phyloP scores from a whole-genome alignment of 2,329 filamentous ascomycete genomes.

The Claviceps sp. region DNA sequence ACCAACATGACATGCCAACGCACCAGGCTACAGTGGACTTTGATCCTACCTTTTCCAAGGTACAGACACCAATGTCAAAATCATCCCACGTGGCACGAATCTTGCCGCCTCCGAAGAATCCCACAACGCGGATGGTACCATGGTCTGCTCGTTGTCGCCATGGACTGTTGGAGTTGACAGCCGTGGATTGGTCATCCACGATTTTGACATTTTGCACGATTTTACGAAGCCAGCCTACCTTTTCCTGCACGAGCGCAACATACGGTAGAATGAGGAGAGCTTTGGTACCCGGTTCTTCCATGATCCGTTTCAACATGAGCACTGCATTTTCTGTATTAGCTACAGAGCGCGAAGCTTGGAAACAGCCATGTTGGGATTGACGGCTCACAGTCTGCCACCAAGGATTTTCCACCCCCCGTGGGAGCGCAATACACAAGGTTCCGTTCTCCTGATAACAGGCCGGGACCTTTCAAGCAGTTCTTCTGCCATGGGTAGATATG shows the following conservation, averaged over 20 bases:
- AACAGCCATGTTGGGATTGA: conserved; percentile 2
- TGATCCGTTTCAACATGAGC: conserved; percentile 56
- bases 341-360: not conserved
- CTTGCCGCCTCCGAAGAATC: conserved; percentile 64
- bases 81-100: conserved; percentile 55
- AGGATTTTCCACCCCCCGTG: conserved; percentile 64
- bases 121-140: conserved; percentile 49
- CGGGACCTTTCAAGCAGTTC: conserved; percentile 54
- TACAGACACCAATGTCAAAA: conserved; percentile 67
- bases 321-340: conserved; percentile 24
- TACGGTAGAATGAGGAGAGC: conserved; percentile 63
- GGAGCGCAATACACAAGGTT: conserved; percentile 72
- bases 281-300: conserved; percentile 50
- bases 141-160: conserved; percentile 44
- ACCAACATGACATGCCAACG: not conserved
- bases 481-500: conserved; percentile 72
- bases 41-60: conserved; percentile 51
- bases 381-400: conserved; percentile 48
- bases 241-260: conserved; percentile 69
- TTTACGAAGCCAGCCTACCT: conserved; percentile 58
- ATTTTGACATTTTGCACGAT: conserved; percentile 40
- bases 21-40: not conserved
- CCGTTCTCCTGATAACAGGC: conserved; percentile 48
- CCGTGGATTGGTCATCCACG: conserved; percentile 15
- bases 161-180: conserved; percentile 24